Conservation (phyloP, 1,284 basidiomycete genomes). For the Trametes polyzona region DNA sequence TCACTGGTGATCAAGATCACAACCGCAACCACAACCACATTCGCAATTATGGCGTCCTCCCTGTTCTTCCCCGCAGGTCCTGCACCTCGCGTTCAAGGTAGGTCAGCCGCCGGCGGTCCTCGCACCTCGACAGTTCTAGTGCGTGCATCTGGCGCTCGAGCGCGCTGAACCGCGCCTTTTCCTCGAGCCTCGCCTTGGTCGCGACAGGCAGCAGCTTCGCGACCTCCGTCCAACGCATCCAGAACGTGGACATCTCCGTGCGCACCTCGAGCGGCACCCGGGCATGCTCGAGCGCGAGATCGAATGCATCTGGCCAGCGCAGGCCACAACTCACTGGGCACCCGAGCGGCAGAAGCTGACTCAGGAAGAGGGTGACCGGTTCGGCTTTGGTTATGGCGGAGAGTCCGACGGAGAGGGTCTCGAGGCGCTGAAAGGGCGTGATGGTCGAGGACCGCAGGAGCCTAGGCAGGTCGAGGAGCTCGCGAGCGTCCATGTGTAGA, state of each 20-base stretch:
- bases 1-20: too few species aligned
- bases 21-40: background rate
- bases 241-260: constrained; percentile 25
- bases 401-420: constrained; percentile 51
- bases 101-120: constrained; percentile 46
- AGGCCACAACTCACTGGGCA: constrained; percentile 45
- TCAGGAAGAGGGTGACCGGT: constrained; percentile 55
- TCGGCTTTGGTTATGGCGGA: constrained; percentile 47
- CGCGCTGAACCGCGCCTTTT: constrained; percentile 39
- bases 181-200: constrained; percentile 38
- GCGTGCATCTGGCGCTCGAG: constrained; percentile 48
- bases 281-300: constrained; percentile 32
- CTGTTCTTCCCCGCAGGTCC: constrained; percentile 40
- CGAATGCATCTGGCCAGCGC: constrained; percentile 37
- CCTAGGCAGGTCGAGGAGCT: constrained; percentile 20
- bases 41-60: constrained; percentile 14
- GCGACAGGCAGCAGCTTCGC: constrained; percentile 33
- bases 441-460: constrained; percentile 2
- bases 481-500: constrained; percentile 51
- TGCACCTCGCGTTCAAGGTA: constrained; percentile 50
- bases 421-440: constrained; percentile 44
- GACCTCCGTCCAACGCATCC: constrained; percentile 31
- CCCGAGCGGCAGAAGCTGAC: constrained; percentile 47
- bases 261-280: constrained; percentile 30
- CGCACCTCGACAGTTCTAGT: constrained; percentile 45